A percentile compares a stretch with the other conserved stretches of the same genome.
phyloP scores from a whole-genome alignment of 768 basidiomycete species.

The Lentinula raphanica region DNA sequence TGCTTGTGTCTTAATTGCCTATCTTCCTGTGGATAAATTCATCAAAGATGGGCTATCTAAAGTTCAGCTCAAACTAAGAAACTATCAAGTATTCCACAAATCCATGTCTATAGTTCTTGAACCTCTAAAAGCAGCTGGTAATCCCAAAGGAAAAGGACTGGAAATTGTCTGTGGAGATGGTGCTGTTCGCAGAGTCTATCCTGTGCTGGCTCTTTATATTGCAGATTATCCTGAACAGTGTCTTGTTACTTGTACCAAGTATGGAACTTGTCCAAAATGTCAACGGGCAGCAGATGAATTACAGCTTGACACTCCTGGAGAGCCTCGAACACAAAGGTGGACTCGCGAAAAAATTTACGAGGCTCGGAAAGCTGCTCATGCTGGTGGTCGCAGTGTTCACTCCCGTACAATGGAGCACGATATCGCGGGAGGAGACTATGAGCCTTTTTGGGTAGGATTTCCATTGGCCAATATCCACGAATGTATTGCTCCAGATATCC shows the following conservation, averaged over 20 bases:
- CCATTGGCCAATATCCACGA: slow-evolving; percentile 18
- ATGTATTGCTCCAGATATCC: slow-evolving; percentile 18
- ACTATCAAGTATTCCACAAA: neutral
- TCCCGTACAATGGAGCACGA: no score
- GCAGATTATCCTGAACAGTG: slow-evolving; percentile 16
- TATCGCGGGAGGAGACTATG: slow-evolving; percentile 6
- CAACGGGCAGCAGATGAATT: neutral
- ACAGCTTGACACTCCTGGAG: neutral
- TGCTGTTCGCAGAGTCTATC: neutral
- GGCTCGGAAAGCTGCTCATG: neutral
- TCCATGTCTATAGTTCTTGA: neutral
- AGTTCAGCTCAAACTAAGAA: no score
- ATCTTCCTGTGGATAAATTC: neutral
- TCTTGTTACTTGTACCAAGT: slow-evolving; percentile 11
- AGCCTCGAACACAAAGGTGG: neutral
- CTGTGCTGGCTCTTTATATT: no score
- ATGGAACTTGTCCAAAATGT: slow-evolving; percentile 1
- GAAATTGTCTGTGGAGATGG: neutral
- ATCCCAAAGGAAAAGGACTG: neutral
- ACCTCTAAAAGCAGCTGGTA: neutral
- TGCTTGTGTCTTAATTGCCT: neutral
- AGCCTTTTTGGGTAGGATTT: slow-evolving; percentile 21
- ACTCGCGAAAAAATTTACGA: neutral
- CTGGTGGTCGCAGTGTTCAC: neutral
- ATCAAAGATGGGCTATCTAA: no score